Conservation (phyloP, 1,284 basidiomycete genomes). For the Rugosomyces carneus region DNA sequence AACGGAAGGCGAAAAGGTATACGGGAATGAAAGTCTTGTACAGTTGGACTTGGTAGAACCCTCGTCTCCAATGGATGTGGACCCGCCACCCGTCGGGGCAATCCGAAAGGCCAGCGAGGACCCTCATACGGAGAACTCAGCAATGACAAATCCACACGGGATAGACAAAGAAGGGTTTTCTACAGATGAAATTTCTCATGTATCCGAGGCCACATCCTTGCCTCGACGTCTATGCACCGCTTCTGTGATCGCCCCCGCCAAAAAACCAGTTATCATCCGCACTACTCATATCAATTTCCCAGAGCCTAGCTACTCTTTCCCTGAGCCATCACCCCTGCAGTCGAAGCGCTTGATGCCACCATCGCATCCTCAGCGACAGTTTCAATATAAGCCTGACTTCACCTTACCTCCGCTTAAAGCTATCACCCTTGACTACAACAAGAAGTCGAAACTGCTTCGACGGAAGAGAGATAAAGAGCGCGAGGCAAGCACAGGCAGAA, state of each 20-base stretch:
- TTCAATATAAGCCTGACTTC: conserved; percentile 44
- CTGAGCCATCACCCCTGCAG: conserved; percentile 2
- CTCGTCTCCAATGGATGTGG: background rate
- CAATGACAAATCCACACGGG: background rate
- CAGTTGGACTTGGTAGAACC: background rate
- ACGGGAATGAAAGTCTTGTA: background rate
- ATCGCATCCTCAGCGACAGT: conserved; percentile 26
- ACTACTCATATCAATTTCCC: conserved; percentile 15
- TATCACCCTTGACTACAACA: conserved; percentile 59
- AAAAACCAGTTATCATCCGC: conserved; percentile 23
- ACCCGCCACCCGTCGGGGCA: background rate
- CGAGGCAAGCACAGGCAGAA: conserved; percentile 41
- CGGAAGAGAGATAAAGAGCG: conserved; percentile 54
- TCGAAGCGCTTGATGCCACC: background rate
- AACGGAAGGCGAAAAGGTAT: background rate
- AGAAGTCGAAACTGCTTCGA: conserved; percentile 52
- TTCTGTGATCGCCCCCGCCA: conserved; percentile 10
- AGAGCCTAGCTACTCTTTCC: conserved; percentile 14
- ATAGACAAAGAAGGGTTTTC: background rate
- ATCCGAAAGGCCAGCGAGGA: background rate
- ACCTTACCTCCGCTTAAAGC: conserved; percentile 54
- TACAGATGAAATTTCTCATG: background rate
- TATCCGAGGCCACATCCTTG: background rate
- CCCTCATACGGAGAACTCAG: background rate
- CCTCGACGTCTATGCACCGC: background rate